Evolutionary conservation across 2,329 filamentous ascomycete species (phyloP).

Genomic region (Penicillium glabrum): DNA sequence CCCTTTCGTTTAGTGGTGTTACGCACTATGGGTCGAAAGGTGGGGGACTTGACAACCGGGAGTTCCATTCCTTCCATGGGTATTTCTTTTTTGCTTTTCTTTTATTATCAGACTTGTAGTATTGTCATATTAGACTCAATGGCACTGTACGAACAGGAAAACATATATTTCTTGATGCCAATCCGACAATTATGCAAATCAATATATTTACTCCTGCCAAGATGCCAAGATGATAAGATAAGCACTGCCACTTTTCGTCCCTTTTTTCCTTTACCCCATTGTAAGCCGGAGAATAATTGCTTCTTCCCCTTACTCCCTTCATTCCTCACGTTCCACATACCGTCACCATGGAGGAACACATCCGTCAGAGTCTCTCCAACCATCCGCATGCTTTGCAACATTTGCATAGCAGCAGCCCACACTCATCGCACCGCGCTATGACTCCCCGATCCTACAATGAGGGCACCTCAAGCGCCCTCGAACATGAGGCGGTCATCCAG

Average conservation of each 20-base stretch:
- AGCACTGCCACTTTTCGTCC: slow-evolving; percentile 7
- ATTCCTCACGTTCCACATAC: background rate
- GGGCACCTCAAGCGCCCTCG: slow-evolving; percentile 45
- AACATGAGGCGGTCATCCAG: slow-evolving; percentile 27
- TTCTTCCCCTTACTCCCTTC: background rate
- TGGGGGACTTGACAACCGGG: too few species aligned
- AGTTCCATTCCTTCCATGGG: too few species aligned
- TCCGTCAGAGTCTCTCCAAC: slow-evolving; percentile 30
- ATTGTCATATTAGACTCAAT: too few species aligned
- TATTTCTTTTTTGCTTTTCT: too few species aligned
- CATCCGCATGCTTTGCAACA: slow-evolving; percentile 27
- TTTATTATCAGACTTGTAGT: too few species aligned
- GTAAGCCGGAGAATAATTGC: background rate
- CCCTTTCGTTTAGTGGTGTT: too few species aligned
- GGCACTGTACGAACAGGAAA: too few species aligned
- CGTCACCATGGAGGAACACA: slow-evolving; percentile 27
- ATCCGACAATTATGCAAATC: background rate
- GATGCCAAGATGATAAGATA: slow-evolving; percentile 12
- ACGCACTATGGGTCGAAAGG: too few species aligned
- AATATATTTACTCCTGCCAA: background rate
- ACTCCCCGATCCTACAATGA: slow-evolving; percentile 28
- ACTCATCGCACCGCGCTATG: slow-evolving; percentile 21
- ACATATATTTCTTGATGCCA: background rate
- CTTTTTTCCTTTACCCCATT: background rate
- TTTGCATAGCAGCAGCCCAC: slow-evolving; percentile 22